Evolutionary conservation across 2,329 filamentous ascomycete species (phyloP).

Genomic region (Fusarium decemcellulare): DNA sequence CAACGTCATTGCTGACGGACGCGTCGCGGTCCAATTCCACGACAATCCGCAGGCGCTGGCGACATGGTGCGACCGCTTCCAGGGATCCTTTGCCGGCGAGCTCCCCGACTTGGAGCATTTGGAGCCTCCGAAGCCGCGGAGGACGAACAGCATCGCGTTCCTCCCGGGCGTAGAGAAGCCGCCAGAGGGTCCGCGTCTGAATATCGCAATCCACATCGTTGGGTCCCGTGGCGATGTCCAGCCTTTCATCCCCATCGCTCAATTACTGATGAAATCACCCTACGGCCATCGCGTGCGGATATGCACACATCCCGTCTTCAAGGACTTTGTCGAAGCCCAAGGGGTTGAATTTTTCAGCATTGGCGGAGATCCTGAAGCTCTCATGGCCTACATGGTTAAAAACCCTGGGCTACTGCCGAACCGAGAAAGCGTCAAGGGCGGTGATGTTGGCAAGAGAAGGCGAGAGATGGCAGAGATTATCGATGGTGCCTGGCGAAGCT

Average conservation of each 20-base stretch:
- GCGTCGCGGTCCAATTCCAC: constrained; percentile 51
- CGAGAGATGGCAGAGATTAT: constrained; percentile 56
- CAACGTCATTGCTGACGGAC: constrained; percentile 48
- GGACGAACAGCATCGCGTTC: constrained; percentile 39
- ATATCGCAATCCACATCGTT: constrained; percentile 53
- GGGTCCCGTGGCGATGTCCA: constrained; percentile 57
- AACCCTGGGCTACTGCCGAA: constrained; percentile 57
- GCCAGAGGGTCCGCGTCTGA: constrained; percentile 41
- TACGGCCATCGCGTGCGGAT: constrained; percentile 69
- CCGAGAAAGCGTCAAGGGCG: constrained; percentile 52
- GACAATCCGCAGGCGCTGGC: constrained; percentile 45
- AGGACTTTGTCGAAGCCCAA: constrained; percentile 65
- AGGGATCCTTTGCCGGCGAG: constrained; percentile 26
- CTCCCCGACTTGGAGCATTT: constrained; percentile 15
- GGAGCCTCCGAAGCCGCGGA: constrained; percentile 31
- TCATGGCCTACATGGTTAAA: constrained; percentile 60
- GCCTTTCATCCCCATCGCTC: constrained; percentile 71
- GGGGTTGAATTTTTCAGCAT: constrained; percentile 71
- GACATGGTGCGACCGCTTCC: constrained; percentile 45
- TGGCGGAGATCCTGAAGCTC: constrained; percentile 67
- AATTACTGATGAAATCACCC: constrained; percentile 52
- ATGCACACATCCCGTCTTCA: constrained; percentile 69
- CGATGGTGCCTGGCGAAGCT: constrained; percentile 54
- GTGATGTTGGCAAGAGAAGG: constrained; percentile 54
- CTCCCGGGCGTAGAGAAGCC: constrained; percentile 36